Evolutionary conservation across 768 basidiomycete species (phyloP), one percentile per base, ranked within the genome.

Genomic region (Boletus speciosus): DNA sequence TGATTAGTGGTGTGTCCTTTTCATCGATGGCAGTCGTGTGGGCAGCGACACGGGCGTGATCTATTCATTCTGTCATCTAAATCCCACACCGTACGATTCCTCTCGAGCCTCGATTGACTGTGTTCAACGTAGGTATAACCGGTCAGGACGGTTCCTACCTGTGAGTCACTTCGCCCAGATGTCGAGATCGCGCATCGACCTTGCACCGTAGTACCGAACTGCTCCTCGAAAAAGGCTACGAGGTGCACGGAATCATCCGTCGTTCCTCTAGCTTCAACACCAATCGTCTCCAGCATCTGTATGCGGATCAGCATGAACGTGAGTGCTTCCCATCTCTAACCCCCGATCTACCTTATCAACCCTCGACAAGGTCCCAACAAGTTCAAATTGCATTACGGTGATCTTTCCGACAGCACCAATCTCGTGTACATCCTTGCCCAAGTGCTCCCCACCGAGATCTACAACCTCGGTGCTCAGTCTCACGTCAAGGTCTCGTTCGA

Each of bases 401-500:
- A 98, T 75, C 79, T 96, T 65, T 88, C 90, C 65, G 95, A 98
- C 76, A 92, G 89, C 73, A 97, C 95, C 66, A 98, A 98, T 70
- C 85, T 98, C 58, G 95, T 97, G 42, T 94, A 94, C 74, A 88
- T 98, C 76, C 87, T 98, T 69, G 88, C 96, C 4, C 86, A 92
- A 64, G 93, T 97, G 51, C 90, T 90, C 71, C 95, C 95, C 2
- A 87, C 93, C 21, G 96, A 98, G 74, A 87, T 98, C 56, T 98
- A 97, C 83, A 98, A 98, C 73, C 86, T 98, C 49, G 95, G 93
- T 42, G 95, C 95, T 15, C 95, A 98, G 72, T 93, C 91, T 40
- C 95, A 98, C 76, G 95, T 98, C 78, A 98, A 98, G 73, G 95
- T 98, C 60, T 97, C 94, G 27, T 98, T 98, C 71, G 96, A 98